Conservation (phyloP, 1,139 yeast genomes). For the Lodderomyces orthopsilosis region DNA sequence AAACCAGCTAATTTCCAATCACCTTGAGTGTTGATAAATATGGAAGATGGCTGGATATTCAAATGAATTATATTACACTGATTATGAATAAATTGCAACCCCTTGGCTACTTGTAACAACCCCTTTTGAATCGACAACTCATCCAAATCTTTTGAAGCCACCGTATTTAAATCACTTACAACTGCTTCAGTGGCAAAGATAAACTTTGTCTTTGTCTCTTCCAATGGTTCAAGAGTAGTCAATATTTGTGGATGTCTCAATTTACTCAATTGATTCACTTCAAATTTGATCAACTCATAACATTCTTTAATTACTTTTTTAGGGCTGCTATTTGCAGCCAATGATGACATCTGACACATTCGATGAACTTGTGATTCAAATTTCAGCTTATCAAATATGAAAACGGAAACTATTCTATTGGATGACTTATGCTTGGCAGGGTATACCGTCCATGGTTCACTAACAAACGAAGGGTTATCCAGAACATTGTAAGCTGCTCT, state of each 20-base stretch:
- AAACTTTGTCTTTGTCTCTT: constrained; percentile 76
- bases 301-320: constrained; percentile 36
- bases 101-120: constrained; percentile 71
- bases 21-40: constrained; percentile 76
- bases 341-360: constrained; percentile 45
- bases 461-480: constrained; percentile 66
- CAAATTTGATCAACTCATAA: constrained; percentile 39
- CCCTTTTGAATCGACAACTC: constrained; percentile 84
- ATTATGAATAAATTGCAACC: constrained; percentile 76
- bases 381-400: constrained; percentile 81
- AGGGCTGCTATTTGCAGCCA: constrained; percentile 33
- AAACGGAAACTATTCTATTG: constrained; percentile 69
- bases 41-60: constrained; percentile 74
- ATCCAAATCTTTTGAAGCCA: constrained; percentile 47
- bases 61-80: constrained; percentile 74
- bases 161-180: constrained; percentile 53
- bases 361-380: constrained; percentile 57
- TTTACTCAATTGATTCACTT: constrained; percentile 71
- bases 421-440: constrained; percentile 72
- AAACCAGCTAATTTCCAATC: constrained; percentile 93
- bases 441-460: constrained; percentile 84
- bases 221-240: constrained; percentile 80
- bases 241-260: constrained; percentile 86
- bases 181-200: constrained; percentile 85
- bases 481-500: constrained; percentile 72